Conservation (phyloP, 2,329 filamentous ascomycete genomes). For the Ophiostoma angusticollis region DNA sequence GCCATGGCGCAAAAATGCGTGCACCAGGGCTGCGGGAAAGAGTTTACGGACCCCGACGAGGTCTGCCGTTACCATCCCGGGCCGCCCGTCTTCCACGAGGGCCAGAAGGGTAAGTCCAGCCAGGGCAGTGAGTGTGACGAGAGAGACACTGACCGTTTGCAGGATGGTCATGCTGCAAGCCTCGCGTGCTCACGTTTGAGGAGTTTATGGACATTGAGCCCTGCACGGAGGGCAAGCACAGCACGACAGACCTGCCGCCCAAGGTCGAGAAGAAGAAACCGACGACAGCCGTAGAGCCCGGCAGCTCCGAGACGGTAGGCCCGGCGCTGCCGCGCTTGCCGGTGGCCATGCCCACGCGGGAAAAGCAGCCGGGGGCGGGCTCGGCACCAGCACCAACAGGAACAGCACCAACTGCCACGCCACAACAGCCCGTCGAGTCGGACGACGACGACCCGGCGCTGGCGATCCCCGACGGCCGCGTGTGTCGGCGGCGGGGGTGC, state of each 20-base stretch:
- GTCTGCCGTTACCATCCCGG: conserved; percentile 86
- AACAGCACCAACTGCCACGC: conserved; percentile 20
- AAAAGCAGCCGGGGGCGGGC: neutral
- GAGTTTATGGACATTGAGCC: conserved; percentile 90
- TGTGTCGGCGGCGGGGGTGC: conserved; percentile 70
- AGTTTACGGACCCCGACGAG: conserved; percentile 69
- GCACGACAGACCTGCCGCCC: conserved; percentile 62
- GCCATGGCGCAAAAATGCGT: conserved; percentile 79
- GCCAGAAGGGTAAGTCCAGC: conserved; percentile 70
- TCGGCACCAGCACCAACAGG: conserved; percentile 17
- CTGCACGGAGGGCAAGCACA: conserved; percentile 88
- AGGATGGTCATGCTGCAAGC: conserved; percentile 99
- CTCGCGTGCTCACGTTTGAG: conserved; percentile 91
- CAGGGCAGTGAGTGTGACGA: neutral
- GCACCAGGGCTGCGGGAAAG: conserved; percentile 89
- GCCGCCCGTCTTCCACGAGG: conserved; percentile 91
- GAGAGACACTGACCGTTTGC: conserved; percentile 4
- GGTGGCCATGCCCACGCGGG: conserved; percentile 30
- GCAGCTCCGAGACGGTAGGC: conserved; percentile 15
- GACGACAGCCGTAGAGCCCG: too few species aligned
- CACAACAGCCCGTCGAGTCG: conserved; percentile 50
- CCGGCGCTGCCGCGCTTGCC: conserved; percentile 26
- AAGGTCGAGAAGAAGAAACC: conserved; percentile 46
- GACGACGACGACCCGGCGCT: conserved; percentile 75
- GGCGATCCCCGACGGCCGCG: conserved; percentile 58